Conservation (phyloP, 1,284 basidiomycete genomes). For the Boletus semigastroideus region DNA sequence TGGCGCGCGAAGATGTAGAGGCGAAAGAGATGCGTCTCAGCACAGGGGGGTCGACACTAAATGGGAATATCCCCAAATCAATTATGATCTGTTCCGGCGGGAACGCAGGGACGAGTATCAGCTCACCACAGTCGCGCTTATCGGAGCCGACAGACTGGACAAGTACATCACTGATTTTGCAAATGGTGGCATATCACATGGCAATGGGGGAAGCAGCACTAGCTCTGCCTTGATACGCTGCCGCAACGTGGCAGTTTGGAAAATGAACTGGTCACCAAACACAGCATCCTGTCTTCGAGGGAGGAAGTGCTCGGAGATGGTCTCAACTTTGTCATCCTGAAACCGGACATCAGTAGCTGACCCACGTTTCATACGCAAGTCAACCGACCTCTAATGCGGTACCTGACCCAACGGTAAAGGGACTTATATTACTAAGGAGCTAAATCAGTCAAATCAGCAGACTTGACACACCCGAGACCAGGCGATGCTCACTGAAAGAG, state of each 20-base stretch:
- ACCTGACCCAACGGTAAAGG: conserved; percentile 6
- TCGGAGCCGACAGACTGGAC: conserved; percentile 28
- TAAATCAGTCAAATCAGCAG: conserved; percentile 8
- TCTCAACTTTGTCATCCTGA: conserved; percentile 20
- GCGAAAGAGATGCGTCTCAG: conserved; percentile 31
- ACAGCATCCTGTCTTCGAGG: conserved; percentile 30
- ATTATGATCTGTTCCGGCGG: background rate
- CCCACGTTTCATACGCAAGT: background rate
- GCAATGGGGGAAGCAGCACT: conserved; percentile 25
- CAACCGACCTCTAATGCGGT: conserved; percentile 22
- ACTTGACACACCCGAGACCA: background rate
- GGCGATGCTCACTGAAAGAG: conserved; percentile 26
- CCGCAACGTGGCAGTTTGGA: conserved; percentile 19
- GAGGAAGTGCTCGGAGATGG: conserved; percentile 29
- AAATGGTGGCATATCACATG: conserved; percentile 29
- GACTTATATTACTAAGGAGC: conserved; percentile 32
- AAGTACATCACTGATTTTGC: conserved; percentile 36
- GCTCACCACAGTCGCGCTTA: conserved; percentile 28
- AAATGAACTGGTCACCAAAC: conserved; percentile 34
- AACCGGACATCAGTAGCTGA: conserved; percentile 2
- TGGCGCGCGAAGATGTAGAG: conserved; percentile 30
- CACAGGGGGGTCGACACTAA: conserved; percentile 27
- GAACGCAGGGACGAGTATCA: background rate
- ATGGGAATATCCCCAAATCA: conserved; percentile 7
- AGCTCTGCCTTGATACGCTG: conserved; percentile 30